phyloP scores from a whole-genome alignment of 2,329 filamentous ascomycete species.

The Cylindrodendrum hubeiense region DNA sequence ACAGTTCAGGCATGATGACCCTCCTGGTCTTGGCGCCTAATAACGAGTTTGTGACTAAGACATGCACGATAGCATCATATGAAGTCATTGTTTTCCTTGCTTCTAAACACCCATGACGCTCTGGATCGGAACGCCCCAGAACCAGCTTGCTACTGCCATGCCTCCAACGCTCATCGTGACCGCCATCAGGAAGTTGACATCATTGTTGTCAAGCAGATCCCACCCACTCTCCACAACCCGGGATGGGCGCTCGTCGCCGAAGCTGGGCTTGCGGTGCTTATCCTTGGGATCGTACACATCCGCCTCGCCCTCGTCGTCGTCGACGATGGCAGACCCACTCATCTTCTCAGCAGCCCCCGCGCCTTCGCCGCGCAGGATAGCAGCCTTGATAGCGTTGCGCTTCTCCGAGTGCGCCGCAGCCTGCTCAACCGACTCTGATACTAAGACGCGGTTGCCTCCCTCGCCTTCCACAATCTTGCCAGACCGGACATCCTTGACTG shows the following conservation, averaged over 20 bases:
- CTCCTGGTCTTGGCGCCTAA: neutral
- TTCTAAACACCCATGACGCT: conserved; percentile 53
- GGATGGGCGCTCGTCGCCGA: conserved; percentile 69
- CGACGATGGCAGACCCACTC: conserved; percentile 47
- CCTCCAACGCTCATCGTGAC: conserved; percentile 81
- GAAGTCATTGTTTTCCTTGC: conserved; percentile 34
- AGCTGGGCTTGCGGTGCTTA: conserved; percentile 64
- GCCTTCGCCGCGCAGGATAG: conserved; percentile 58
- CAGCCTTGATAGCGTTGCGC: conserved; percentile 55
- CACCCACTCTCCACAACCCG: conserved; percentile 73
- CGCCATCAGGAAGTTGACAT: conserved; percentile 95
- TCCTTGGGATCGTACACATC: conserved; percentile 63
- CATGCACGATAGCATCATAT: conserved; percentile 35
- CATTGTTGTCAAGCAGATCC: conserved; percentile 93
- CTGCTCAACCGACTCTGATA: conserved; percentile 51
- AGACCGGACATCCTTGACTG: conserved; percentile 84
- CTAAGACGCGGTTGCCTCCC: conserved; percentile 73
- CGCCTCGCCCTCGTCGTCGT: conserved; percentile 52
- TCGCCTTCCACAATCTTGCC: conserved; percentile 92
- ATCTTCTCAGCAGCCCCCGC: conserved; percentile 56
- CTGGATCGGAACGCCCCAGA: conserved; percentile 68
- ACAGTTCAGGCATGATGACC: conserved; percentile 4
- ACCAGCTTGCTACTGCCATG: conserved; percentile 74
- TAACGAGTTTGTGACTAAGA: neutral
- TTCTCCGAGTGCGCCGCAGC: conserved; percentile 45